These are phyloP conservation scores for Trametes sanguinea DNA, from an alignment of 768 basidiomycete genomes.

Conservation along the genomic window DNA sequence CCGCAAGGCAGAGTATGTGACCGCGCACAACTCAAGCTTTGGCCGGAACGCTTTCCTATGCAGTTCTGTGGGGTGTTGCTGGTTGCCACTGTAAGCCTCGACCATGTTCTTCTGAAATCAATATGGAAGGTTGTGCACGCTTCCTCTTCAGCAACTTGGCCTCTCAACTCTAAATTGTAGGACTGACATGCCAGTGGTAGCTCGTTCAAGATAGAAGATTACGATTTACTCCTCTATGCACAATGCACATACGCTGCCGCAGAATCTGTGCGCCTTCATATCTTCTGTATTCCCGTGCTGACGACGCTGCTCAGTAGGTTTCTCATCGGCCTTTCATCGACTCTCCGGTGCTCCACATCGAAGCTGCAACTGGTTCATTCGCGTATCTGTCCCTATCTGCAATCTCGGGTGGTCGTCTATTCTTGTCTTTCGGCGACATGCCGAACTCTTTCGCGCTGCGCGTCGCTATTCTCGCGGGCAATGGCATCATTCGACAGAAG, in stretches of 20 bases:
- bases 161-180: too few species aligned
- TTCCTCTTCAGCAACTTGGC: background rate
- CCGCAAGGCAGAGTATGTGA: too few species aligned
- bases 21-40: too few species aligned
- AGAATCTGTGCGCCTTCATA: background rate
- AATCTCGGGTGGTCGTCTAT: constrained; percentile 1
- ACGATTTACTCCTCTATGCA: too few species aligned
- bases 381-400: too few species aligned
- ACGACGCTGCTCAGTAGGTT: background rate
- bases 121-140: background rate
- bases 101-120: too few species aligned
- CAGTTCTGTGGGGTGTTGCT: too few species aligned
- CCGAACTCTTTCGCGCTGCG: background rate
- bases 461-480: background rate
- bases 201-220: too few species aligned
- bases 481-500: constrained; percentile 14
- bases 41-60: too few species aligned
- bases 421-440: constrained; percentile 2
- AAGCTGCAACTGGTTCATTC: background rate
- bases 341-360: background rate
- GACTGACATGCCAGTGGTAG: too few species aligned
- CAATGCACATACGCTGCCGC: background rate
- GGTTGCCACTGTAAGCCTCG: too few species aligned
- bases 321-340: background rate
- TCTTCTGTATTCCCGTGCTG: background rate